These are phyloP conservation scores for Dictyostelium intermedium DNA, from an alignment of 78 protist genomes.

Conservation along the genomic window DNA sequence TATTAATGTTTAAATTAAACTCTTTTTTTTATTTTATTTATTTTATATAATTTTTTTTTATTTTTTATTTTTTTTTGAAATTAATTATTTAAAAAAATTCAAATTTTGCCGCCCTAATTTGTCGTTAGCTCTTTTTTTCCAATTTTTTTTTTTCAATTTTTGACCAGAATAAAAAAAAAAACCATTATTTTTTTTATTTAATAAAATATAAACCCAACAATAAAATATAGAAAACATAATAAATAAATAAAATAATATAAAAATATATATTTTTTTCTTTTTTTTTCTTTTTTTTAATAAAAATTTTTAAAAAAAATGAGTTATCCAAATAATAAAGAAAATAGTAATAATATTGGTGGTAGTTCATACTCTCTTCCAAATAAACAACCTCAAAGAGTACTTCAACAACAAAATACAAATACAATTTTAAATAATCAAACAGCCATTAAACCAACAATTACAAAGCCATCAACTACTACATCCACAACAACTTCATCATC, in stretches of 20 bases:
- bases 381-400: conserved; percentile 19
- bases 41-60: background rate
- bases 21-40: background rate
- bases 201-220: background rate
- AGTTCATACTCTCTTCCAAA: background rate
- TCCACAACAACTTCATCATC: background rate
- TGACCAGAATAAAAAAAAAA: too few species aligned
- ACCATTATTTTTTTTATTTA: background rate
- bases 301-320: background rate
- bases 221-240: background rate
- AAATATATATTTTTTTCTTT: background rate
- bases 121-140: background rate
- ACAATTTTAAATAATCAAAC: background rate
- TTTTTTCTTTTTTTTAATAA: background rate
- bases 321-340: conserved; percentile 5
- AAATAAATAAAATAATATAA: background rate
- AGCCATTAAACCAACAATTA: background rate
- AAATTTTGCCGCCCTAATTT: background rate
- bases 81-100: background rate
- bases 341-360: background rate
- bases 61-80: background rate
- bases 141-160: background rate
- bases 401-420: background rate
- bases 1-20: too few species aligned
- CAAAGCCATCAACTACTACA: background rate